Evolutionary conservation across 768 basidiomycete genomes (phyloP).

Genomic region (Naganishia randhawae): DNA sequence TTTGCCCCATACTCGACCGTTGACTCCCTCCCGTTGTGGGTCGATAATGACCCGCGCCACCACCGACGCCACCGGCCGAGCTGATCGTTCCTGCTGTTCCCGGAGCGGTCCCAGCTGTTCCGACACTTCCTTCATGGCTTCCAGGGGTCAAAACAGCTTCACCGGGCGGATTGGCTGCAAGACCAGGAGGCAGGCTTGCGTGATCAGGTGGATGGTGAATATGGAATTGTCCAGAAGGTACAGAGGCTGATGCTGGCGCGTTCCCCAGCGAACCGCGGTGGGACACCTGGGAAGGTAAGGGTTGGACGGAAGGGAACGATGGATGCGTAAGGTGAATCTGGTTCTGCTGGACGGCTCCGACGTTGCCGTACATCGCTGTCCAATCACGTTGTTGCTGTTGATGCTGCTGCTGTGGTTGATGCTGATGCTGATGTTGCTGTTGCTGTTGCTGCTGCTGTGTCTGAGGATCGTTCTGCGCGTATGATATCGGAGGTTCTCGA

Average conservation of each 20-base stretch:
- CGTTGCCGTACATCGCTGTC: not conserved
- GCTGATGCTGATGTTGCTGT: slow-evolving; percentile 7
- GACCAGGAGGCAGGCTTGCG: not conserved
- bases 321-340: slow-evolving; percentile 2
- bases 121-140: slow-evolving; percentile 3
- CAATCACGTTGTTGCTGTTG: slow-evolving; percentile 13
- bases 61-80: not conserved
- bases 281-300: not conserved
- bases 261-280: not conserved
- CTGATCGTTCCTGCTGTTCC: not conserved
- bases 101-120: slow-evolving; percentile 1
- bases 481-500: not conserved
- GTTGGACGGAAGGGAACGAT: not conserved
- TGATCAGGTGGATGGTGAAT: not conserved
- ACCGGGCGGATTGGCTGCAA: not conserved
- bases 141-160: not conserved
- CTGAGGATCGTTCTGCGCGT: not conserved
- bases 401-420: slow-evolving; percentile 4
- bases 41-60: not conserved
- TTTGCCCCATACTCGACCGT: not conserved
- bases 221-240: not conserved
- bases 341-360: not conserved
- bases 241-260: not conserved
- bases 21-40: not conserved
- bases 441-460: slow-evolving; percentile 1